Percentiles rank a stretch among this genome's conserved stretches.
These are phyloP conservation scores for Theobroma cacao DNA, from an alignment of 345 rosid species.

Conservation along the genomic window DNA sequence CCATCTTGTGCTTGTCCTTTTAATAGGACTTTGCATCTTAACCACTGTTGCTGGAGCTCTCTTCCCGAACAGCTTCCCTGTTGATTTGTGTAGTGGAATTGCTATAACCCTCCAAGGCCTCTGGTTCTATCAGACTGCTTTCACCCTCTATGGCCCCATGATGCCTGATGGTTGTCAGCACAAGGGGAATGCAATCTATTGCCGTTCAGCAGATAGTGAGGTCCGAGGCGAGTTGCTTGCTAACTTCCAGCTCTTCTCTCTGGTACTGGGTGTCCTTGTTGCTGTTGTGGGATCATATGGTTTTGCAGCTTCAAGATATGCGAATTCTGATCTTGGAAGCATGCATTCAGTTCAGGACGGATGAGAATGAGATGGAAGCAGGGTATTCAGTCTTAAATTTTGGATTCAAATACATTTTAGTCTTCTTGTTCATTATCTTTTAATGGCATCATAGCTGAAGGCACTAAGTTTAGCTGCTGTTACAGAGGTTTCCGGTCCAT, in stretches of 20 bases:
- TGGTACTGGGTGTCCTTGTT: conserved; percentile 61
- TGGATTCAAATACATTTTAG: not conserved
- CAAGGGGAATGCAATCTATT: conserved; percentile 40
- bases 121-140: conserved; percentile 98
- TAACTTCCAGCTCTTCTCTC: conserved; percentile 70
- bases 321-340: conserved; percentile 29
- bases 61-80: conserved; percentile 73
- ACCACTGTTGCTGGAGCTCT: conserved; percentile 68
- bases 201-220: conserved; percentile 49
- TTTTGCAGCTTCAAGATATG: conserved; percentile 59
- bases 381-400: conserved; percentile 11
- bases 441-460: not conserved
- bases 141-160: conserved; percentile 91
- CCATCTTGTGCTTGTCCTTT: conserved; percentile 84
- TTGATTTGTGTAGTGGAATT: conserved; percentile 68
- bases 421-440: not conserved
- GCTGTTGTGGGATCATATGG: conserved; percentile 56
- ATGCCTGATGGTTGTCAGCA: conserved; percentile 80
- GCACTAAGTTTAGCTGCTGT: not conserved
- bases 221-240: conserved; percentile 85
- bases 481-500: too few species aligned
- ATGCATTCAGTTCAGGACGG: conserved; percentile 22
- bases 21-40: conserved; percentile 67
- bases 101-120: conserved; percentile 92
- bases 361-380: conserved; percentile 15